Base-by-base conservation (phyloP, 345 rosid species). In the Zanthoxylum bungeanum region DNA sequence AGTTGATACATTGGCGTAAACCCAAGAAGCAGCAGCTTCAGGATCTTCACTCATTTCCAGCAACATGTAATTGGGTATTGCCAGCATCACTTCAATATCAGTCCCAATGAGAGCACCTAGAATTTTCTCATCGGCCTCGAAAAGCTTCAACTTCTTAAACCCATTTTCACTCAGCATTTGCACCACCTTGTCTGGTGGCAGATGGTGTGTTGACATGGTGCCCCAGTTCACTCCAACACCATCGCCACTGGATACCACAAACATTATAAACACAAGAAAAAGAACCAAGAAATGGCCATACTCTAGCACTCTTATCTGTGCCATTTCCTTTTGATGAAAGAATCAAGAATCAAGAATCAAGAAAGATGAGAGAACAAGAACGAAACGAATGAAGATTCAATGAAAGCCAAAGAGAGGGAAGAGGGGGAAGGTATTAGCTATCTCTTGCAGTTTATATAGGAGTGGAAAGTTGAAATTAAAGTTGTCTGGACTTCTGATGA, bases 31-130 rank as follows among this genome's bases (percentile, higher is more conserved):
- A 49, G 96, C 96, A n/a, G 73, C 80, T 31, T 65, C 30, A 49
- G 78, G 58, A 71, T 85, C 90, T 66, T 67, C 57, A 75, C 92
- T 86, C 66, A 92, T 19, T 36, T 80, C 58, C 68, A 76, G 57
- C 61, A 92, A 85, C 87, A 88, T 75, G 75, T 84, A 78, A 82
- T 92, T 90, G 42, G 98, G 98, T 65, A 92, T 81, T 7, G 88
- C 98, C 17, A 92, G 76, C 94, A 92, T 92, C 68, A 92, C 98
- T 76, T 92, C 92, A 52, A 92, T 88, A 28, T 80, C 73, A 39
- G 90, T 78, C 69, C 89, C 92, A 10, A 77, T 36, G 21, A 92
- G 83, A 68, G 93, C 91, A 19, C 55, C 79, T 59, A 92, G 52
- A 31, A 88, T 85, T 71, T 58, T 81, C 60, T 85, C 81, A 70